These are phyloP conservation scores for Ustilago bromivora DNA, from an alignment of 1,284 basidiomycete genomes.

Conservation along the genomic window DNA sequence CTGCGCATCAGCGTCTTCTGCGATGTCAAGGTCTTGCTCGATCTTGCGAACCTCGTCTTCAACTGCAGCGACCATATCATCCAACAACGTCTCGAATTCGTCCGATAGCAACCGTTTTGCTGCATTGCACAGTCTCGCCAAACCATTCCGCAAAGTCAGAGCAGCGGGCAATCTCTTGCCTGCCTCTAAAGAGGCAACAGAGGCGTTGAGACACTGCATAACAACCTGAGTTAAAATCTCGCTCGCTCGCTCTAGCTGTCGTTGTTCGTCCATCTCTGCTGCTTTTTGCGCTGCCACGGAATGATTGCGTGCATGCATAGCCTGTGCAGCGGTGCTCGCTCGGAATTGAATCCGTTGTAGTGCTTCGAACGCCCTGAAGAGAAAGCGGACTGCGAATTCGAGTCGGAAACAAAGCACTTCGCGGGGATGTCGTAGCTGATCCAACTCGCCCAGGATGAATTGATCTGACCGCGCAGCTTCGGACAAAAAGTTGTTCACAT, in stretches of 20 bases:
- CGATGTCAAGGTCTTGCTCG: slow-evolving; percentile 17
- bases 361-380: slow-evolving; percentile 33
- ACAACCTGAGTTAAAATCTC: slow-evolving; percentile 49
- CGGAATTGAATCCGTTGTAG: slow-evolving; percentile 36
- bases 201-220: slow-evolving; percentile 44
- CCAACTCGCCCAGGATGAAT: slow-evolving; percentile 30
- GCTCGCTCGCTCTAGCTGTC: slow-evolving; percentile 33
- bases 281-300: slow-evolving; percentile 23
- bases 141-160: slow-evolving; percentile 30
- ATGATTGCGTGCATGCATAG: slow-evolving; percentile 19
- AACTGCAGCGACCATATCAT: slow-evolving; percentile 41
- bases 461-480: slow-evolving; percentile 36
- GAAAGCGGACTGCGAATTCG: slow-evolving; percentile 41
- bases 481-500: slow-evolving; percentile 21
- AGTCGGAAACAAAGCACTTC: slow-evolving; percentile 39
- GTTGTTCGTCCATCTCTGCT: slow-evolving; percentile 45
- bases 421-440: slow-evolving; percentile 21
- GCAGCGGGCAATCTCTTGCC: slow-evolving; percentile 15
- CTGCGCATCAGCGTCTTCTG: slow-evolving; percentile 3
- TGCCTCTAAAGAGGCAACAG: slow-evolving; percentile 26
- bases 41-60: slow-evolving; percentile 36
- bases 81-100: slow-evolving; percentile 47
- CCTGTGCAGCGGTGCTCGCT: slow-evolving; percentile 37
- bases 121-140: slow-evolving; percentile 41
- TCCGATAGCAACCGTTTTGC: slow-evolving; percentile 35